Evolutionary conservation across 2,329 filamentous ascomycete species (phyloP), one percentile per base, ranked within the genome.

Genomic region (Fonsecaea pedrosoi): DNA sequence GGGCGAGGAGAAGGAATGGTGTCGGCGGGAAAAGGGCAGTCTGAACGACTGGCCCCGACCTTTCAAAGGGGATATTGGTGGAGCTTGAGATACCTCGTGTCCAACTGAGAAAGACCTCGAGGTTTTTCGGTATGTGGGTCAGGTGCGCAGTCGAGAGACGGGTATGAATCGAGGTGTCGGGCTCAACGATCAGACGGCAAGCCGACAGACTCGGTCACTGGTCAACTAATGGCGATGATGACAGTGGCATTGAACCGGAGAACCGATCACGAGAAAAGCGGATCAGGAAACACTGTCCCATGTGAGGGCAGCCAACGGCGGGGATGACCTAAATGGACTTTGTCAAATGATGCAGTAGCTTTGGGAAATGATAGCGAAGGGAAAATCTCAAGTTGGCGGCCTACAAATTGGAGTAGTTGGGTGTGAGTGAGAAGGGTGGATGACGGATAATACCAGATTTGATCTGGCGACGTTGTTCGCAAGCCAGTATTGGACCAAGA

Each of bases 1-100:
- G 85, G 85, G 73, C 84, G 84, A 86, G 86, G 82, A 77, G 88
- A 85, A 88, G 91, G 87, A 97, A 97, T 97, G 82, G 88, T 97
- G 92, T 85, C 86, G 84, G 84, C 61, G 37, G 42, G 83, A 75
- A 77, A 81, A 78, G 85, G 85, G 88, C 89, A 91, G 92, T 94
- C 90, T 86, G 40, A 81, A 80, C 85, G 86, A 89, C 88, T 89
- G 91, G 89, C 90, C 85, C 66, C 60, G 7, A 40, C 25, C 57
- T 32, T 45, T 45, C 40, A 57, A 57, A 50, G 37, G 57, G 45
- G 37, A 53, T 62, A 45, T 53, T 25, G 66, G 48, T 54, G 56
- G 56, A 25, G 48, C 37, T 54, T 54, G 38, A 37, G n/a, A 42
- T 54, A 54, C 58, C 65, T 65, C 55, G 58, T 65, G 58, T 55